phyloP scores from a whole-genome alignment of 257 asterid species.

The Nicotiana otophora region DNA sequence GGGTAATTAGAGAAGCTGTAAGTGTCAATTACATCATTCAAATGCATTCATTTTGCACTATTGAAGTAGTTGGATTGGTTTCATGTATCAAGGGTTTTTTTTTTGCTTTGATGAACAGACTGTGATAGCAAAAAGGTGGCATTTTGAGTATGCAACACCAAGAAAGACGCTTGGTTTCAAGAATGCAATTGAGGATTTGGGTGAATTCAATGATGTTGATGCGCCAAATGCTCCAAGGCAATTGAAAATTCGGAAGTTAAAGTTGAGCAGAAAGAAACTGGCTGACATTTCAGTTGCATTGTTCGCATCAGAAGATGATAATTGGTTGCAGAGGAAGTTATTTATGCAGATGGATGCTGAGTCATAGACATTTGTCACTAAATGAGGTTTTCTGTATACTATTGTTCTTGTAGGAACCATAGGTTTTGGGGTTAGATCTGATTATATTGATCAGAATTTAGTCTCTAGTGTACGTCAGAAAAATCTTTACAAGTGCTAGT shows the following conservation, averaged over 20 bases:
- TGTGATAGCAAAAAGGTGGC: constrained; percentile 42
- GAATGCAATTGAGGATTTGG: not conserved
- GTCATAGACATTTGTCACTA: not conserved
- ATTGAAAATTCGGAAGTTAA: not conserved
- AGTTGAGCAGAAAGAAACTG: not conserved
- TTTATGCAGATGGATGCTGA: not conserved
- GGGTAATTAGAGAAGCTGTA: constrained; percentile 53
- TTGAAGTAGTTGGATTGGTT: not conserved
- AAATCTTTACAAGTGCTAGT: constrained; percentile 10
- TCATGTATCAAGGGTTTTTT: no score
- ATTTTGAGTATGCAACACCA: constrained; percentile 53
- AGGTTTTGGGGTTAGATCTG: not conserved
- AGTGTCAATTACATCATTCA: not conserved
- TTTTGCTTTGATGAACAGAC: constrained; percentile 23
- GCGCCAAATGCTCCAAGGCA: constrained; percentile 19
- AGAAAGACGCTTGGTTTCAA: constrained; percentile 36
- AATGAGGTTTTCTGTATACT: not conserved
- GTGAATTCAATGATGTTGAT: constrained; percentile 9
- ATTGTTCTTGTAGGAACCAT: not conserved
- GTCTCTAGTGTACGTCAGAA: constrained; percentile 23
- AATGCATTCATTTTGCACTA: not conserved
- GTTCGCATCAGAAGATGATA: constrained; percentile 6
- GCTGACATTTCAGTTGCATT: constrained; percentile 5
- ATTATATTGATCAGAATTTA: not conserved
- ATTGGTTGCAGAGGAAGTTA: not conserved